Base-by-base conservation (phyloP, 2,329 filamentous ascomycete genomes). In the Ophiostoma himal-ulmi region DNA sequence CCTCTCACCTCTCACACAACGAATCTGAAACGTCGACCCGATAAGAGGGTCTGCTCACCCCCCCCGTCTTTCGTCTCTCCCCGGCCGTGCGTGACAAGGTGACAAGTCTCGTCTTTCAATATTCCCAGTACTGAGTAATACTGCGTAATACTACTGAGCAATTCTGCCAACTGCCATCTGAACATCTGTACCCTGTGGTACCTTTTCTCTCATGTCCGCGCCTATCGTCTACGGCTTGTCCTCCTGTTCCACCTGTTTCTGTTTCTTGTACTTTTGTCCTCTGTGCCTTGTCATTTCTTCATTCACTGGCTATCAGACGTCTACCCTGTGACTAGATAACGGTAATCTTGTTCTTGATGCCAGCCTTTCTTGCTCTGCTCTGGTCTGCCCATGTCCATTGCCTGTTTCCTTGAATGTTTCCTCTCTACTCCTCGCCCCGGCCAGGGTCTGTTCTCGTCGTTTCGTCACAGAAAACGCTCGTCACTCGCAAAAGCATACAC, bases 1-100 rank as follows among this genome's bases (percentile, higher is more conserved):
- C 39, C 10, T 17, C 30, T 30, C 48, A 62, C 65, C 69, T 62
- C 30, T 30, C 4, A 30, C 30, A 30, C 30, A 30, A 30, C 41
- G 57, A 67, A 71, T 71, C 70, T 71, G 70, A 71, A 71, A 71
- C 70, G 70, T 11, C 67, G 67, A 67, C 70, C 70, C 70, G 67
- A 69, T 68, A 44, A 66, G 54, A 68, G 70, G 70, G 22, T 26
- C 22, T 57, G 7, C 44, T 5, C 44, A 48, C 64, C 44, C 36
- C 64, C 62, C 7, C 17, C 17, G 30, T 48, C 44, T 48, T 7
- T 20, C 44, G 8, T 48, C 44, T 48, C 44, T 48, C 44, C 48
- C 65, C 64, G 48, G 64, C 65, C 48, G 69, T 68, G 54, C 44
- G 65, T 68, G 69, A 54, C 66, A 22, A 41, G 14, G 65, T 64